Evolutionary conservation across 2,329 filamentous ascomycete genomes (phyloP), one percentile per base, ranked within the genome.

Genomic region (Calonectria pauciramosa): DNA sequence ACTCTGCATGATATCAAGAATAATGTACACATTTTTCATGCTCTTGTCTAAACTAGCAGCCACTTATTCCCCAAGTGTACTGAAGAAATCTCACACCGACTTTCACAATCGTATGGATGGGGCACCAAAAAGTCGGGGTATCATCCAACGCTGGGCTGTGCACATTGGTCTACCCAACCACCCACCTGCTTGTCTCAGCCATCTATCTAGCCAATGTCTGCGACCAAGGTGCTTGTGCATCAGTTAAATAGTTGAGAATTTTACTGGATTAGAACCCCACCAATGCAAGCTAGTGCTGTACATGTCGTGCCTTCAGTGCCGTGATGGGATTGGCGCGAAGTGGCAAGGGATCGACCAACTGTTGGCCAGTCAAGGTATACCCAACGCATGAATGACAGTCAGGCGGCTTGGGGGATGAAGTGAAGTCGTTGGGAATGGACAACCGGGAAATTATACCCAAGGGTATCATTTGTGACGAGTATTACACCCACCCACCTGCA

Each of bases 31-130:
- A 10, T 47, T 47, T 23, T 23, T 23, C 9, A 47, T 47, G 4
- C 1, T 10, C 6, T 23, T n/a, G 1, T 6, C n/a, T 8, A 23
- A 11, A 3, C 8, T 5, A 13, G 3, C 10, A n/a, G 20, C 4
- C 9, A 23, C 11, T n/a, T 23, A 13, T n/a, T 13, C 20, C 10
- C 18, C n/a, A 3, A 23, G 10, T 47, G 10, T 23, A 47, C 20
- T n/a, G 18, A 47, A 23, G 9, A 47, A 13, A 1, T 11, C 3
- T 13, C 3, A 23, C 44, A n/a, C 44, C 11, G 9, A 23, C 20
- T 23, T 47, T 44, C 41, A 44, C n/a, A 13, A 11, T 23, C 10
- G n/a, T 13, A 23, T 47, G 2, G 3, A 13, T 23, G 2, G 44
- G 10, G 44, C n/a, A 23, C 9, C n/a, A 23, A 13, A 47, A 23